Base-by-base conservation (phyloP, 2,329 filamentous ascomycete genomes). In the Fusarium sp. region DNA sequence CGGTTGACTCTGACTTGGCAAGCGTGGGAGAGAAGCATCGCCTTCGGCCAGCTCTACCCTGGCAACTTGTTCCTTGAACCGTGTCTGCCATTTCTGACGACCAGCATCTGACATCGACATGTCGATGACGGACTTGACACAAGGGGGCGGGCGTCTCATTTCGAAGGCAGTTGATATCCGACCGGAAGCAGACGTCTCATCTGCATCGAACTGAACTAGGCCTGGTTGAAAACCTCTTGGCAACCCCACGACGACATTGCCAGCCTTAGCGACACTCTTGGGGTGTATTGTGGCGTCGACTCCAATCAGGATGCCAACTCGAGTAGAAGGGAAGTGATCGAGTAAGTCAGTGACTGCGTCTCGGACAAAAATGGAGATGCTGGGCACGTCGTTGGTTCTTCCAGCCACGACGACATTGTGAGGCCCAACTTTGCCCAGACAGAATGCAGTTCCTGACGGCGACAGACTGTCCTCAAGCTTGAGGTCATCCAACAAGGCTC, bases 321-420 rank as follows among this genome's bases (percentile, higher is more conserved):
- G 42, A 1, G 69, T 56, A 0, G 6, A 64, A 0, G 63, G 3
- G 13, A n/a, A 69, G 0, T 7, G 18, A 9, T 16, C 0, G 0
- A 71, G 39, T 5, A 71, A 20, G 2, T 45, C 10, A 12, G 7
- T 12, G 11, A 47, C 24, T 2, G 42, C 8, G 3, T 13, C 13
- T 6, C 13, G 18, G 5, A 48, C 44, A 0, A 54, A 64, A 0
- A 13, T 1, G 2, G 48, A 50, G 2, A 39, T n/a, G 4, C 48
- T 3, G 0, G 7, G 1, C 1, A 20, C 14, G 2, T 30, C 3
- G 1, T 12, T 7, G 1, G 11, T 6, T 1, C n/a, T 48, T 0
- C 53, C 70, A 0, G 13, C 39, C 4, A 71, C 9, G 0, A 69
- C 39, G 0, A 69, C 2, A 15, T 56, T 1, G 6, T 72, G 57